A percentile compares a stretch with the other conserved stretches of the same genome.
Conservation (phyloP, 768 basidiomycete species). For the Boletus coccyginus region DNA sequence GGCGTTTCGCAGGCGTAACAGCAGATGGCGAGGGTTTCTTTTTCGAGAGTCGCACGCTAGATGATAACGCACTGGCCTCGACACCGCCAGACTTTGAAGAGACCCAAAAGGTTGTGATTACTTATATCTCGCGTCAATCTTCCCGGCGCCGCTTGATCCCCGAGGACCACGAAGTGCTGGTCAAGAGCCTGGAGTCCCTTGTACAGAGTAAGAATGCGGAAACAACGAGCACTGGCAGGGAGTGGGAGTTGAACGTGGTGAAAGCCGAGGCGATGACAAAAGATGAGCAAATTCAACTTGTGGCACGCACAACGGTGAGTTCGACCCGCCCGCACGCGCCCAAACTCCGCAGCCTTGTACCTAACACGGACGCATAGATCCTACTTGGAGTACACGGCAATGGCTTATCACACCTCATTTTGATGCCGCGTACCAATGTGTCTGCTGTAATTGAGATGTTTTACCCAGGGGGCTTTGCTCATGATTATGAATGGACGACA, state of each 20-base stretch:
- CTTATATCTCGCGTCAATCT: constrained; percentile 72
- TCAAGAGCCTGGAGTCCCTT: constrained; percentile 50
- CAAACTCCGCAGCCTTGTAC: background rate
- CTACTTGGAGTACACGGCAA: constrained; percentile 77
- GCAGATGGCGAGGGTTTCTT: constrained; percentile 27
- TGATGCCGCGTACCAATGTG: constrained; percentile 74
- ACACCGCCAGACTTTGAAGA: constrained; percentile 30
- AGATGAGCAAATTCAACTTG: constrained; percentile 70
- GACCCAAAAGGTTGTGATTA: constrained; percentile 57
- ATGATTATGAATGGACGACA: constrained; percentile 85
- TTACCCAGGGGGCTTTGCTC: constrained; percentile 75
- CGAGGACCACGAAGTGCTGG: constrained; percentile 55
- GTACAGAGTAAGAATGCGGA: constrained; percentile 36
- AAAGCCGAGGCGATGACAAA: constrained; percentile 64
- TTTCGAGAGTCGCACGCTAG: constrained; percentile 1
- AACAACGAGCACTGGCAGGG: constrained; percentile 16
- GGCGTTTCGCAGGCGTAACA: constrained; percentile 61
- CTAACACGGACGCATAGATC: constrained; percentile 39
- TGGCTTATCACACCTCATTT: constrained; percentile 80
- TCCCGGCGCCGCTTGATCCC: constrained; percentile 47
- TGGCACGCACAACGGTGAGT: constrained; percentile 68
- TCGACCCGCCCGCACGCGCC: background rate
- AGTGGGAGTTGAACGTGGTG: constrained; percentile 62
- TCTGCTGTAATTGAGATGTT: constrained; percentile 87
- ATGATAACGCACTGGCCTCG: background rate